Percentiles rank a stretch among this genome's conserved stretches.
Evolutionary conservation across 2,329 filamentous ascomycete genomes (phyloP).

Genomic region (Rutstroemia sp.): DNA sequence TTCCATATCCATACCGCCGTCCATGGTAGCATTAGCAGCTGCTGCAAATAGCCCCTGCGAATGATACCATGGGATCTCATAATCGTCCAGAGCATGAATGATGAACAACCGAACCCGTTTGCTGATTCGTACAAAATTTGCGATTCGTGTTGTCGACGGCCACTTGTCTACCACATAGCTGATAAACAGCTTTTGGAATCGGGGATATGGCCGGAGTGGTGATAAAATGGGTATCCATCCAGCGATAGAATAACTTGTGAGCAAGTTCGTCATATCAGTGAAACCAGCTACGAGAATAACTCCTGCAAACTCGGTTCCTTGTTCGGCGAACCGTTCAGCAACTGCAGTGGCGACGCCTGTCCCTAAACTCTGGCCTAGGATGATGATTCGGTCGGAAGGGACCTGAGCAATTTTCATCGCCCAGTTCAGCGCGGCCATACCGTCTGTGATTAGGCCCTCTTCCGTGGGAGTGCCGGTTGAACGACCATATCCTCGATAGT

Average conservation of each 20-base stretch:
- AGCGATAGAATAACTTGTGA: conserved; percentile 69
- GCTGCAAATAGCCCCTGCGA: conserved; percentile 56
- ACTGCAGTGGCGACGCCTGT: conserved; percentile 75
- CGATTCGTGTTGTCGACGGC: conserved; percentile 62
- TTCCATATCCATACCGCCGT: conserved; percentile 25
- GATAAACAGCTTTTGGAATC: conserved; percentile 53
- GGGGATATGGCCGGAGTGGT: conserved; percentile 62
- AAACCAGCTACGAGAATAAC: conserved; percentile 77
- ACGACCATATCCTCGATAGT: conserved; percentile 83
- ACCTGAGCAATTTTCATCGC: conserved; percentile 58
- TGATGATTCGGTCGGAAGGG: conserved; percentile 62
- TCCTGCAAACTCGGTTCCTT: conserved; percentile 64
- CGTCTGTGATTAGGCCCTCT: conserved; percentile 73
- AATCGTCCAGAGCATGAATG: conserved; percentile 74
- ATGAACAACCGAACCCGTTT: conserved; percentile 58
- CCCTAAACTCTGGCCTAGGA: conserved; percentile 82
- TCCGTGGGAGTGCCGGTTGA: conserved; percentile 78
- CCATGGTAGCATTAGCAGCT: conserved; percentile 45
- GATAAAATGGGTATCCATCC: conserved; percentile 74
- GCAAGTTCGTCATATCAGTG: conserved; percentile 62
- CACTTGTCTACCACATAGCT: conserved; percentile 70
- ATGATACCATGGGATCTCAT: conserved; percentile 71
- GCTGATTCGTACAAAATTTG: conserved; percentile 45
- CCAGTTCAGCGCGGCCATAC: conserved; percentile 65
- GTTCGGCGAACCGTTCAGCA: conserved; percentile 57